Conservation (phyloP, 2,329 filamentous ascomycete genomes). For the Ophiostoma triangulosporum region DNA sequence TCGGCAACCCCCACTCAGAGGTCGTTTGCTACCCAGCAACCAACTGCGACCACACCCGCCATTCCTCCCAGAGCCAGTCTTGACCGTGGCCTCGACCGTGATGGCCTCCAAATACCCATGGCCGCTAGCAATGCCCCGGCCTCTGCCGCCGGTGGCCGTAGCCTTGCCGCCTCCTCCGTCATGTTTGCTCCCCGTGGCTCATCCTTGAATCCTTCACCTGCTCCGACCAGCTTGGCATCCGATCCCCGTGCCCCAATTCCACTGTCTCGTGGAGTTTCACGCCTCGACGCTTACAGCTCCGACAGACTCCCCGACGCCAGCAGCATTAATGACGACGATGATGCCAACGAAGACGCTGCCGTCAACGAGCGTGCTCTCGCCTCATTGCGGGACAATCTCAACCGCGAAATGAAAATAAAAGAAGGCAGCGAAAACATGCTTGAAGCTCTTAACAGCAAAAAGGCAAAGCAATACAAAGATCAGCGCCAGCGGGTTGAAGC, state of each 20-base stretch:
- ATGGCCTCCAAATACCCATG: conserved; percentile 33
- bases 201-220: conserved; percentile 56
- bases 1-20: conserved; percentile 42
- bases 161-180: conserved; percentile 38
- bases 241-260: conserved; percentile 65
- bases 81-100: conserved; percentile 45
- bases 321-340: conserved; percentile 10
- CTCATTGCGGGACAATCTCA: conserved; percentile 68
- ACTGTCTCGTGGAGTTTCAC: conserved; percentile 49
- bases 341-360: conserved; percentile 6
- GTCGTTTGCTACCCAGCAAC: conserved; percentile 31
- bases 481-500: conserved; percentile 68
- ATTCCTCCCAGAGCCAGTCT: conserved; percentile 31
- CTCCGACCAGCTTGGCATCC: conserved; percentile 77
- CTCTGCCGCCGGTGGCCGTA: conserved; percentile 22
- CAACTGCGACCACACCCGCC: conserved; percentile 22
- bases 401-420: conserved; percentile 95
- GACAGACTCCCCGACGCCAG: conserved; percentile 53
- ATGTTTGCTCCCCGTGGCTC: conserved; percentile 54
- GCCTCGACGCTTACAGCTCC: conserved; percentile 36
- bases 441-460: conserved; percentile 87
- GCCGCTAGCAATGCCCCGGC: conserved; percentile 25
- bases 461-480: conserved; percentile 87
- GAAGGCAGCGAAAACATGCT: conserved; percentile 95
- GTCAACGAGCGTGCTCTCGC: conserved; percentile 58